Conservation (phyloP, 345 rosid genomes). For the Rhodamnia argentea region DNA sequence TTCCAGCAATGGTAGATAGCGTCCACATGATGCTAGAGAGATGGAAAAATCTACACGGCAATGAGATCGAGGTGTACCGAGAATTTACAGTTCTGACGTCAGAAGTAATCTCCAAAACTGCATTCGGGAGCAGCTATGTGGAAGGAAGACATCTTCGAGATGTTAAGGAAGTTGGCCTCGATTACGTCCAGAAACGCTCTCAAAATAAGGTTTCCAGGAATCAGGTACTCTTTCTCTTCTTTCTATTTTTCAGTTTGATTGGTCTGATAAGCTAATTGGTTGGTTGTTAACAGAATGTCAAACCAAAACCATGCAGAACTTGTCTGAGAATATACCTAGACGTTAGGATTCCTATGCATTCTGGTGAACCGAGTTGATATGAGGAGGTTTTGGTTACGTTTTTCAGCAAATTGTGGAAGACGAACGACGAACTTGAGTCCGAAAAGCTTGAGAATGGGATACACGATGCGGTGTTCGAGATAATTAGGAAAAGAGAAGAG, state of each 20-base stretch:
- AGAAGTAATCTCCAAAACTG: conserved; percentile 37
- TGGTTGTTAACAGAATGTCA: neutral
- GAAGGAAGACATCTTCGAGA: conserved; percentile 34
- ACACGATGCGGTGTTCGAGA: neutral
- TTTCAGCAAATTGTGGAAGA: conserved; percentile 12
- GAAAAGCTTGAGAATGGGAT: conserved; percentile 4
- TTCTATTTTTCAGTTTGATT: neutral
- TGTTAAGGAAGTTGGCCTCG: conserved; percentile 9
- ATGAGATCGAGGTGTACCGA: conserved; percentile 26
- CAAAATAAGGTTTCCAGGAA: conserved; percentile 12
- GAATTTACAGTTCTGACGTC: conserved; percentile 34
- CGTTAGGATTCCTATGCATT: neutral
- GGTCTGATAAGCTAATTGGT: neutral
- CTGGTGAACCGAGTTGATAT: neutral
- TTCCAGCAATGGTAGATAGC: conserved; percentile 24
- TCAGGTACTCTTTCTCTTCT: conserved; percentile 8
- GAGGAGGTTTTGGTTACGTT: neutral
- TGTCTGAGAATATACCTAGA: neutral
- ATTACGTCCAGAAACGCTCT: conserved; percentile 1
- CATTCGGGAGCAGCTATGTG: conserved; percentile 36
- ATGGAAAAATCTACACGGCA: conserved; percentile 20
- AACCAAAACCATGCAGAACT: neutral
- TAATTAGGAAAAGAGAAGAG: conserved; percentile 13
- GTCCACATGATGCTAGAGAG: conserved; percentile 30
- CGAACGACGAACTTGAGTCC: conserved; percentile 11